Evolutionary conservation across 2,329 filamentous ascomycete genomes (phyloP), one percentile per base, ranked within the genome.

Genomic region (Fonsecaea erecta): DNA sequence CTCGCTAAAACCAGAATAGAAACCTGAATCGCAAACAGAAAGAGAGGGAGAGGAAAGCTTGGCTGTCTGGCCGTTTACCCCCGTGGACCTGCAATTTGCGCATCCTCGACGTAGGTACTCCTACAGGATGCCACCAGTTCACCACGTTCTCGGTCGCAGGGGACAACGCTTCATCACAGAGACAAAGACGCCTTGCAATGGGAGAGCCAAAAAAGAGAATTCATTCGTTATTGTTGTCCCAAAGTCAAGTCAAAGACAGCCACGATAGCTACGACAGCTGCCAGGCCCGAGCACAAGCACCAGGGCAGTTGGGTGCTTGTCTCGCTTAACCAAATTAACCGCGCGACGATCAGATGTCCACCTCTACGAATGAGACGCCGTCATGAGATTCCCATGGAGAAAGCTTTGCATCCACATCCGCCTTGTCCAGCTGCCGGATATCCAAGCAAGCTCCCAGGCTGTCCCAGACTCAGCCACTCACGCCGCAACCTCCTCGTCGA

Each of bases 31-130:
- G 18, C 43, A 48, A 48, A 16, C 43, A 24, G 14, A 21, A 8
- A 18, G 21, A n/a, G n/a, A n/a, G n/a, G n/a, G n/a, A n/a, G n/a
- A n/a, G 9, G 18, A 18, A 48, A 48, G 43, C 43, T 48, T 48
- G 43, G 43, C 43, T 12, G 1, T 48, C 7, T 24, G 6, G 43
- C 43, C 21, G 43, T 48, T 48, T 48, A 12, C 18, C 18, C 32
- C 35, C 54, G 9, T 58, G 55, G 46, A 35, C 57, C 57, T 60
- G 57, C 57, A 60, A 60, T 60, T 60, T 60, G 32, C 57, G 18
- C 18, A 18, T 52, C 30, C 6, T 2, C 43, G 14, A 48, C 56
- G 37, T n/a, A 14, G 34, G 18, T 21, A 12, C 40, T 53, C 26
- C 51, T 53, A n/a, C n/a, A n/a, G n/a, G n/a, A n/a, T n/a, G n/a